Conservation (phyloP, 192 early-diverging fungal species). For the Coemansia sp. region DNA sequence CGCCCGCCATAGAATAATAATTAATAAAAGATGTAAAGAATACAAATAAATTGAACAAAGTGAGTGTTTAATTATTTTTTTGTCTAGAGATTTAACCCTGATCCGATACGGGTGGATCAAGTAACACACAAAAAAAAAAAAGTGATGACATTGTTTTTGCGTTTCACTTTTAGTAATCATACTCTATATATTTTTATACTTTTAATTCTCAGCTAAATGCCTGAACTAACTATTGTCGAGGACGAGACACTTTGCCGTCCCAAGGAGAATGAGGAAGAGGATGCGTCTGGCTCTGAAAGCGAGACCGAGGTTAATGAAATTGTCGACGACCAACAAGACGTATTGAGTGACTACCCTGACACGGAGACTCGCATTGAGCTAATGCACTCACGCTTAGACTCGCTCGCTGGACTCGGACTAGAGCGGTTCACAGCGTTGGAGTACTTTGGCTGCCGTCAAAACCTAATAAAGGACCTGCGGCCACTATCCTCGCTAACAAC, state of each 20-base stretch:
- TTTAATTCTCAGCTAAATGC: neutral
- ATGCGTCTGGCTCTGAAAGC: constrained; percentile 2
- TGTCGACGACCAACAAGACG: neutral
- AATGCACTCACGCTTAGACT: constrained; percentile 40
- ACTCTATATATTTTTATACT: too few relatives aligned
- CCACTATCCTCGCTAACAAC: constrained; percentile 59
- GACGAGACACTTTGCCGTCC: neutral
- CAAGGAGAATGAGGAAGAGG: neutral
- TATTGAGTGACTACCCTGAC: constrained; percentile 18
- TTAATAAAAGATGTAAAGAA: neutral
- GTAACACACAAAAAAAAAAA: too few relatives aligned
- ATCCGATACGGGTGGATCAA: too few relatives aligned
- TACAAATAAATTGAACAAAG: neutral
- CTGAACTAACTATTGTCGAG: neutral
- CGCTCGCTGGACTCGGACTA: constrained; percentile 29
- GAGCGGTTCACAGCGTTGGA: constrained; percentile 45
- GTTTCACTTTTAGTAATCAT: neutral
- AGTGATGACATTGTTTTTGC: neutral
- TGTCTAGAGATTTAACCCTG: too few relatives aligned
- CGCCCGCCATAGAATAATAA: constrained; percentile 12
- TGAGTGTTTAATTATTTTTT: too few relatives aligned
- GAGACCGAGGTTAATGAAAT: neutral
- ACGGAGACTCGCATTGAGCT: constrained; percentile 44
- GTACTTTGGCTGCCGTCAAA: constrained; percentile 83
- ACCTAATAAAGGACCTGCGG: constrained; percentile 74